Percentiles rank a stretch among this genome's conserved stretches.
Evolutionary conservation across 495 filamentous ascomycete genomes (phyloP).

Genomic region (Hypoxylon trugodes): DNA sequence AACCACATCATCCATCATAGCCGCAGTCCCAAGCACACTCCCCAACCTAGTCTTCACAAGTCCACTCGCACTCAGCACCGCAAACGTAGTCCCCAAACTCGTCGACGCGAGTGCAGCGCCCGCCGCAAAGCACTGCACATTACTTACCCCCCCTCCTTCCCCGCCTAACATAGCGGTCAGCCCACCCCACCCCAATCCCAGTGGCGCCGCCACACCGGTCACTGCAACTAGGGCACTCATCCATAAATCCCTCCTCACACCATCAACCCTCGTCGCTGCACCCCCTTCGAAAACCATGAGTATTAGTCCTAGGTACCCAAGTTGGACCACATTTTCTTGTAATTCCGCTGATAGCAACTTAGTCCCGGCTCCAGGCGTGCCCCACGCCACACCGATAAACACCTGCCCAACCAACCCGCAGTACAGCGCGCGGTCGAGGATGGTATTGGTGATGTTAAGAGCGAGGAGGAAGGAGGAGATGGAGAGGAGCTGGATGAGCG

Average conservation of each 20-base stretch:
- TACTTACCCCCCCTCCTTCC: constrained; percentile 47
- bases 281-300: constrained; percentile 81
- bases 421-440: constrained; percentile 69
- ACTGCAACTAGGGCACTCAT: constrained; percentile 68
- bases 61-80: constrained; percentile 67
- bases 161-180: too few relatives aligned
- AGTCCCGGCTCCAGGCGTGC: constrained; percentile 64
- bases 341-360: constrained; percentile 55
- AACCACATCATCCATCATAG: constrained; percentile 85
- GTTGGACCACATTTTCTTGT: constrained; percentile 67
- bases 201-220: constrained; percentile 70
- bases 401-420: constrained; percentile 81
- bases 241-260: constrained; percentile 64
- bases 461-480: constrained; percentile 71
- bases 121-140: constrained; percentile 74
- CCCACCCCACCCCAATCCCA: constrained; percentile 73
- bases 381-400: constrained; percentile 75
- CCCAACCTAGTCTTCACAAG: constrained; percentile 70
- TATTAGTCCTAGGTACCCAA: constrained; percentile 82
- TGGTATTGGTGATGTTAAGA: constrained; percentile 66
- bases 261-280: constrained; percentile 66
- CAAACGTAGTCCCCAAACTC: constrained; percentile 80
- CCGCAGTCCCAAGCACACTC: constrained; percentile 72
- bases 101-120: constrained; percentile 82
- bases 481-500: constrained; percentile 65